Conservation (phyloP, 2,329 filamentous ascomycete genomes). For the Parascedosporium putredinis region DNA sequence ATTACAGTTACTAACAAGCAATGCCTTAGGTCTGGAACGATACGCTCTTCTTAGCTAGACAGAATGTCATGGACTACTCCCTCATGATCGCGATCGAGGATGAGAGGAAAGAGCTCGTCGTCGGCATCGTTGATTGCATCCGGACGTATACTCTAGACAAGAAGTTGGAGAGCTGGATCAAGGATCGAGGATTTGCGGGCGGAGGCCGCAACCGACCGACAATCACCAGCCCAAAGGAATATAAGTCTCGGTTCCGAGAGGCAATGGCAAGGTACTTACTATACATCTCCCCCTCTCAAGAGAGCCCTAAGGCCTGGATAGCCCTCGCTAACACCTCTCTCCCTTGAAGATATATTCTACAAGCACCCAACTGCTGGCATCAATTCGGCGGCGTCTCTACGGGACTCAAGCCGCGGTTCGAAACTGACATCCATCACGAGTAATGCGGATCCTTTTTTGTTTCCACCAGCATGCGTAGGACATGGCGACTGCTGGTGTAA, state of each 20-base stretch:
- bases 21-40: constrained; percentile 72
- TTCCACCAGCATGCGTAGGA: no score
- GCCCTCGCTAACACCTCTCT: constrained; percentile 6
- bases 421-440: constrained; percentile 6
- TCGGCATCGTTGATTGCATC: constrained; percentile 97
- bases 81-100: constrained; percentile 98
- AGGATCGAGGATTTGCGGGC: constrained; percentile 77
- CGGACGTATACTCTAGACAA: constrained; percentile 99
- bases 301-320: not conserved
- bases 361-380: constrained; percentile 68
- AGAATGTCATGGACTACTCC: constrained; percentile 98
- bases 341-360: constrained; percentile 54
- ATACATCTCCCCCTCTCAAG: not conserved
- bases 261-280: constrained; percentile 74
- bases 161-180: constrained; percentile 99
- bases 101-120: constrained; percentile 76
- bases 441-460: not conserved
- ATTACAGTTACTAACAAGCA: no score
- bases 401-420: constrained; percentile 12
- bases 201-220: constrained; percentile 77
- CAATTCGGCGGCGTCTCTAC: constrained; percentile 38
- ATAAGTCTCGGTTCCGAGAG: constrained; percentile 89
- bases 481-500: no score
- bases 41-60: constrained; percentile 83
- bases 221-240: constrained; percentile 94